phyloP scores from a whole-genome alignment of 164 flowering plant genomes.

The Piper betle region DNA sequence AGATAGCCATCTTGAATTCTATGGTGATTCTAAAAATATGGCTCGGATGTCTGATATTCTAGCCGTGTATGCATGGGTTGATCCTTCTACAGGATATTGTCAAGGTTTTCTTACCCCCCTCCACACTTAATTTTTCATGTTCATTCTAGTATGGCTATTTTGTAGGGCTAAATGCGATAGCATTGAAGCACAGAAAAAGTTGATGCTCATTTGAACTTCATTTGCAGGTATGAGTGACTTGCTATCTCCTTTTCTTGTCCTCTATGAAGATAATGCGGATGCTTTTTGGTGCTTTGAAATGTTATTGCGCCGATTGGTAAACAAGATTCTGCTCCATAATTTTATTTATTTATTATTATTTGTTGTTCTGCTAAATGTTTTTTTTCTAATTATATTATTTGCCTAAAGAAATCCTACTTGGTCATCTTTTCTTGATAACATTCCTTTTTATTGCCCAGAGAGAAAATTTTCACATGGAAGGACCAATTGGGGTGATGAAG shows the following conservation, averaged over 20 bases:
- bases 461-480: constrained; percentile 82
- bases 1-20: constrained; percentile 87
- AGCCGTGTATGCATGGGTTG: constrained; percentile 95
- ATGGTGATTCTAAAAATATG: constrained; percentile 57
- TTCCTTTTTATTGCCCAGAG: constrained; percentile 34
- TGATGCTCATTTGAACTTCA: constrained; percentile 6
- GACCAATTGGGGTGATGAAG: constrained; percentile 82
- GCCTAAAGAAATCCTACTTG: background rate
- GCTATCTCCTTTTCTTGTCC: constrained; percentile 80
- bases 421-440: background rate
- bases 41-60: constrained; percentile 93
- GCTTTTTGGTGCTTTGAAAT: constrained; percentile 98
- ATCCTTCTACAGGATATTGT: constrained; percentile 89
- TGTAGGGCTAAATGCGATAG: background rate
- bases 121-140: background rate
- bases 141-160: background rate
- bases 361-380: background rate
- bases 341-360: background rate
- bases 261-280: constrained; percentile 88
- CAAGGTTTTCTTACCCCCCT: constrained; percentile 42
- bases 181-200: background rate
- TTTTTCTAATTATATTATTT: background rate
- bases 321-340: background rate
- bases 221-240: constrained; percentile 83
- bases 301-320: constrained; percentile 89